Base-by-base conservation (phyloP, 2,329 filamentous ascomycete species). In the Proliferodiscus dingleyae region DNA sequence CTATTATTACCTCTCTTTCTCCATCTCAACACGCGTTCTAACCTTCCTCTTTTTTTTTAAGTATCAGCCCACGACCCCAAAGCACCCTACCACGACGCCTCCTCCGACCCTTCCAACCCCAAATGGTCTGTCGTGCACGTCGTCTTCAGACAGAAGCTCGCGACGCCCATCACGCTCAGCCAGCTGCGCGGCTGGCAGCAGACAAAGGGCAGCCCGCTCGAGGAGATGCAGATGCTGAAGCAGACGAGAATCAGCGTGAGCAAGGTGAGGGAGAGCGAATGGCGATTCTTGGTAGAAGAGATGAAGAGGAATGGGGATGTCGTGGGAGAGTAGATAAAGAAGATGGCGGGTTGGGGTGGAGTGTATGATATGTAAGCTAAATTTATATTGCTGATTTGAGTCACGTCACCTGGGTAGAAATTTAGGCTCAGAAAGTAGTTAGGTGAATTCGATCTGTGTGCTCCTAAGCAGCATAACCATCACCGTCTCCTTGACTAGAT, bases 91-190 rank as follows among this genome's bases (percentile, higher is more conserved):
- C 94, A 89, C 64, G 93, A 97, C 61, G 68, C 83, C 1, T 85
- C 85, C 43, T 88, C 86, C 2, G 81, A 78, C 54, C 71, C 77
- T 43, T 72, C 78, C 2, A 78, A 83, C 41, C 85, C 85, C 0
- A 87, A 82, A 59, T 98, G 93, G 93, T 87, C 83, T 43, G 78
- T 93, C 15, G 93, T 97, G 1, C 86, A 94, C 50, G 91, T 97
- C 38, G 77, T 83, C 59, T 96, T 95, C 64, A 81, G 85, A 46
- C 82, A 81, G 63, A 96, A 95, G 66, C 89, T 97, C 57, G 71
- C 73, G 2, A 73, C 80, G 11, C 77, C 81, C 1, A 77, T 97
- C 46, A 75, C 76, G 4, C 74, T 96, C 41, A 77, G 79, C 51
- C 81, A 87, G 54, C 74, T 96, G 36, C 83, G 86, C 43, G 75